Conservation (phyloP, 768 basidiomycete species). For the Cubamyces lactineus region DNA sequence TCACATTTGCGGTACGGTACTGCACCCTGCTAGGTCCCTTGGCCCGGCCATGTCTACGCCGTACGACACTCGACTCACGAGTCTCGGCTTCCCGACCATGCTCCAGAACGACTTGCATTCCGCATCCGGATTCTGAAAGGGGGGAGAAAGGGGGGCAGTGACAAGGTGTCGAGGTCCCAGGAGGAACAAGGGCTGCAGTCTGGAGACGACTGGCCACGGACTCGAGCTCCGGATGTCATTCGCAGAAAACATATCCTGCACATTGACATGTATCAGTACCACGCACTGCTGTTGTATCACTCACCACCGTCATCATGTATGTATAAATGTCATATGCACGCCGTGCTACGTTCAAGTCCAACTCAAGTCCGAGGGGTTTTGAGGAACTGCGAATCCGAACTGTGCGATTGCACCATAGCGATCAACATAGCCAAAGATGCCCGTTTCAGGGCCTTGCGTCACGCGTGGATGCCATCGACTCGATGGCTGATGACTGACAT, state of each 20-base stretch:
- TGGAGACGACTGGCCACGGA: background rate
- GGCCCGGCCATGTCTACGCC: too few species aligned
- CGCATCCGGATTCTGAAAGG: background rate
- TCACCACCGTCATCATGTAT: too few species aligned
- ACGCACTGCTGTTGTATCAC: background rate
- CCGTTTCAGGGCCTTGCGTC: background rate
- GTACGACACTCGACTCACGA: too few species aligned
- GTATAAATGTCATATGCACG: too few species aligned
- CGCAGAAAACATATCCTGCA: background rate
- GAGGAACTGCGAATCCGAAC: too few species aligned
- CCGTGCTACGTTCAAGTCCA: background rate
- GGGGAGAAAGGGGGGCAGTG: too few species aligned
- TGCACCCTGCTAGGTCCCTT: too few species aligned
- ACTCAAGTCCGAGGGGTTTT: too few species aligned
- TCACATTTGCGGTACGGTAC: too few species aligned
- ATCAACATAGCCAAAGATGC: conserved; percentile 1
- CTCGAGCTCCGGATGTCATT: background rate
- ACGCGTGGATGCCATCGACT: background rate
- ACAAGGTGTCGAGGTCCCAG: background rate
- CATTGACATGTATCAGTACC: background rate
- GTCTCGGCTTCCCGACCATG: background rate
- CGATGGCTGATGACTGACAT: too few species aligned
- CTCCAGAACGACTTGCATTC: background rate
- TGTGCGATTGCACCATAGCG: background rate
- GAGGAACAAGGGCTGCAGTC: background rate